A percentile compares a stretch with the other conserved stretches of the same genome.
Conservation (phyloP, 2,329 filamentous ascomycete species). For the Tolypocladium tropicale region DNA sequence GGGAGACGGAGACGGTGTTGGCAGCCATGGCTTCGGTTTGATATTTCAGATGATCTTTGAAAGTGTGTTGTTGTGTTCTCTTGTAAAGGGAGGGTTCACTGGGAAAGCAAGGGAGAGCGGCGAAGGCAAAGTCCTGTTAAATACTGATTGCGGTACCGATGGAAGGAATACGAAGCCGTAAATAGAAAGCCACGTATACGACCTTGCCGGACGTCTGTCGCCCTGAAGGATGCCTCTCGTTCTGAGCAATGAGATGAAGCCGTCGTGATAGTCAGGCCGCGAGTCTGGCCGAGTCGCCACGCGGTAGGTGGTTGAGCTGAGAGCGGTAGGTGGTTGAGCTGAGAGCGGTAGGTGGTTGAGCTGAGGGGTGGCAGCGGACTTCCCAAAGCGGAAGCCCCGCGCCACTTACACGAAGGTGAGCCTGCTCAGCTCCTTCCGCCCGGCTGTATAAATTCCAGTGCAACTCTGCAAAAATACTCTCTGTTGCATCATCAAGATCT, state of each 20-base stretch:
- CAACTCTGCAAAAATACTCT: background rate
- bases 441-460: background rate
- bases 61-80: background rate
- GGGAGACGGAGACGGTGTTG: conserved; percentile 27
- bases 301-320: too few relatives aligned
- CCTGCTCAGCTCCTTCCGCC: background rate
- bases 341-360: background rate
- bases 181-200: background rate
- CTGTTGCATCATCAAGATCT: background rate
- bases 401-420: conserved; percentile 1
- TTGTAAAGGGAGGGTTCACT: background rate
- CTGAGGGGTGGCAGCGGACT: conserved; percentile 11
- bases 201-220: too few relatives aligned
- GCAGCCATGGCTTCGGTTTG: background rate
- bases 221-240: too few relatives aligned
- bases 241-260: background rate
- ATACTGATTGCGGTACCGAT: background rate
- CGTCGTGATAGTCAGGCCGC: background rate
- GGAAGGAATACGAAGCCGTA: too few relatives aligned
- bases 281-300: background rate
- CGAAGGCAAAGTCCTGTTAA: background rate
- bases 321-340: too few relatives aligned
- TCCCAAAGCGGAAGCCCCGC: conserved; percentile 19
- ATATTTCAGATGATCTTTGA: background rate
- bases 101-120: background rate